Evolutionary conservation across 768 basidiomycete genomes (phyloP), one percentile per base, ranked within the genome.

Genomic region (Agaricus bisporus): DNA sequence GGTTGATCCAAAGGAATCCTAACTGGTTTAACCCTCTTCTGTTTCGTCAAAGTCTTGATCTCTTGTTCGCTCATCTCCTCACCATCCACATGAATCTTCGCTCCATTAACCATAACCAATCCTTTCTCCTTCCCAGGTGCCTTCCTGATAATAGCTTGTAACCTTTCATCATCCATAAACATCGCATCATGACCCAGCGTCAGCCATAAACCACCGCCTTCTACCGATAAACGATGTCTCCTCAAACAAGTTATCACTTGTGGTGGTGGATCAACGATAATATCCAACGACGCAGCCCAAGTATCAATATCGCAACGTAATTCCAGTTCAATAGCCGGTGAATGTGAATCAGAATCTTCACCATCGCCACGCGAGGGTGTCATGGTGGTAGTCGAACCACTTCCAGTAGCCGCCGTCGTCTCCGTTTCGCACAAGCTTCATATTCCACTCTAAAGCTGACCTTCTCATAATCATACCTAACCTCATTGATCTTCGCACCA

Each of bases 1-100:
- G 94, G 95, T 60, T 95, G 94, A 66, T 99, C 97, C 17, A 99
- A 77, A 3, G 97, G 95, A 48, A 95, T 85, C 32, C 95, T 81
- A 3, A 74, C 71, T 4, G 92, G 91, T 66, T 91, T 91, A 46
- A 92, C 75, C 8, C 95, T 81, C 69, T 95, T 98, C 73, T 83
- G 82, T 68, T 86, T 89, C 63, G 81, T 75, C 41, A 97, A 74
- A 4, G 78, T 69, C 73, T 95, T 92, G 60, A 95, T 82, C 67
- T 98, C 95, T 22, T 78, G 73, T 51, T 95, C 93, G 0, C 86
- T 78, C 17, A 99, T 74, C 51, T 95, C 92, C 64, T 97, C 94
- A 26, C 88, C 77, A 61, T 98, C 95, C 18, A 98, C 86, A 43
- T 78, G 76, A 36, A 91, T 73, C 61, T 86, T 88, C 35, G 85